Percentiles rank a stretch among this genome's conserved stretches.
phyloP scores from a whole-genome alignment of 768 basidiomycete species.

The Lactarius indigo region DNA sequence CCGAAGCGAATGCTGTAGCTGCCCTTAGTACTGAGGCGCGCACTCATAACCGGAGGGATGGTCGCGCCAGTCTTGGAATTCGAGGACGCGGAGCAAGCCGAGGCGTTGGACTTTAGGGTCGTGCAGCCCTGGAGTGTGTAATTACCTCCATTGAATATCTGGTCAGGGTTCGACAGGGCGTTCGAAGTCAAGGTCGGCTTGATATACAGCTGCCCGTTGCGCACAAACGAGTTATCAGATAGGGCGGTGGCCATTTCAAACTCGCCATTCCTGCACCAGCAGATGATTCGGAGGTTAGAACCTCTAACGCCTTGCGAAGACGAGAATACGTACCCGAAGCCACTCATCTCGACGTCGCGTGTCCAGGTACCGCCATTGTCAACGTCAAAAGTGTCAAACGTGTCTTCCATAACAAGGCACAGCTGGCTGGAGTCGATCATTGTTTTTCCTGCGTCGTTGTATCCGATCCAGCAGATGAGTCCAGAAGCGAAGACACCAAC shows the following conservation, averaged over 20 bases:
- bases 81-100: conserved; percentile 46
- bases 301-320: not conserved
- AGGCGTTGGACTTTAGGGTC: conserved; percentile 34
- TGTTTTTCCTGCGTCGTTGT: conserved; percentile 33
- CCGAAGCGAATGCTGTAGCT: conserved; percentile 51
- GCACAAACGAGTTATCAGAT: conserved; percentile 41
- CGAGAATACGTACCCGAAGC: conserved; percentile 41
- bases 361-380: conserved; percentile 38
- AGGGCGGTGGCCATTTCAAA: conserved; percentile 53
- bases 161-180: conserved; percentile 35
- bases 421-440: conserved; percentile 36
- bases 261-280: conserved; percentile 39
- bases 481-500: conserved; percentile 43
- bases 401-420: conserved; percentile 47
- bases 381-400: conserved; percentile 46
- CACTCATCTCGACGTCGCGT: conserved; percentile 50
- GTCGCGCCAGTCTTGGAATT: conserved; percentile 33
- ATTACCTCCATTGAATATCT: conserved; percentile 40
- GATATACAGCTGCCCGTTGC: conserved; percentile 53
- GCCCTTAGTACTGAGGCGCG: conserved; percentile 50
- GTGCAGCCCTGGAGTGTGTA: conserved; percentile 40
- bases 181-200: conserved; percentile 57
- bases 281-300: not conserved
- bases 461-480: conserved; percentile 46
- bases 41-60: conserved; percentile 53